These are phyloP conservation scores for Geum urbanum DNA, from an alignment of 306 rosid genomes.

Conservation along the genomic window DNA sequence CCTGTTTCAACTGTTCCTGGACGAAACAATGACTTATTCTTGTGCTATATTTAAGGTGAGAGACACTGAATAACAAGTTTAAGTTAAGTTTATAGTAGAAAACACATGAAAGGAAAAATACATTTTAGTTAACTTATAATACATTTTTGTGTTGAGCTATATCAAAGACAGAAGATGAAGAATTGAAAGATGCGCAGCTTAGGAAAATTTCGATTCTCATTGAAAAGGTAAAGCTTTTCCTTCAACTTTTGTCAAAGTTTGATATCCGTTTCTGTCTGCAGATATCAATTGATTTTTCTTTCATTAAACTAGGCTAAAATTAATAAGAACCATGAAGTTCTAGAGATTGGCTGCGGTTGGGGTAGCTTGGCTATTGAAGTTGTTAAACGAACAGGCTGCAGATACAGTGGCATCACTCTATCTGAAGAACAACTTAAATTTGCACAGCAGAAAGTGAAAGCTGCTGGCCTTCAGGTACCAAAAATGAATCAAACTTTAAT, in stretches of 20 bases:
- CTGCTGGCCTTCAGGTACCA: slow-evolving; percentile 72
- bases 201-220: slow-evolving; percentile 69
- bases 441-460: slow-evolving; percentile 61
- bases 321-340: slow-evolving; percentile 61
- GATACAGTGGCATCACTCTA: slow-evolving; percentile 80
- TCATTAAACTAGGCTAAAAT: slow-evolving; percentile 51
- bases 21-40: slow-evolving; percentile 83
- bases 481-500: not conserved
- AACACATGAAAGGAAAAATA: slow-evolving; percentile 6
- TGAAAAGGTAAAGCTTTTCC: slow-evolving; percentile 43
- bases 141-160: slow-evolving; percentile 9
- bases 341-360: slow-evolving; percentile 93
- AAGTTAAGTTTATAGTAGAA: not conserved
- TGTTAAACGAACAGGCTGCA: slow-evolving; percentile 72
- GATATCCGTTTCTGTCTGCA: not conserved
- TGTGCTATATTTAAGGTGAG: slow-evolving; percentile 73
- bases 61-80: slow-evolving; percentile 12
- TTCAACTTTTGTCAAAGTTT: not conserved
- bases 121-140: not conserved
- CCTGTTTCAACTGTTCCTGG: slow-evolving; percentile 80
- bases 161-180: slow-evolving; percentile 58
- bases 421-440: slow-evolving; percentile 72
- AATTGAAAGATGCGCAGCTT: slow-evolving; percentile 66
- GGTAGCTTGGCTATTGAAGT: slow-evolving; percentile 87
- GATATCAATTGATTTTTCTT: not conserved